Base-by-base conservation (phyloP, 192 early-diverging fungal genomes). In the Coemansia brasiliensis region DNA sequence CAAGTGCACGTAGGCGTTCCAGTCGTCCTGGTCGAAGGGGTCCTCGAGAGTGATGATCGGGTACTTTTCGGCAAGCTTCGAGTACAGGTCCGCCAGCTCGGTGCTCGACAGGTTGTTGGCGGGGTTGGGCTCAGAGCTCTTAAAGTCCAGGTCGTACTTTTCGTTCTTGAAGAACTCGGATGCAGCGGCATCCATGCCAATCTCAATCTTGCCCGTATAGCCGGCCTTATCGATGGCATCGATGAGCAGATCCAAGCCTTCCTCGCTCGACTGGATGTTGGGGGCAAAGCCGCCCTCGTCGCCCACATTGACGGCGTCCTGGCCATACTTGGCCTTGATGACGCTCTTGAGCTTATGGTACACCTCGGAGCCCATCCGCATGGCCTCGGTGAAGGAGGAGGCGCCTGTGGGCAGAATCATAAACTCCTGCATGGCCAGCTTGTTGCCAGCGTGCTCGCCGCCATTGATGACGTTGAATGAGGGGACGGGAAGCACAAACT, bases 371-470 rank as follows among this genome's bases (percentile, higher is more conserved):
- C 96, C 96, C 41, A 97, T 97, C 84, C 89, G 86, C 93, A 98
- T 94, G 63, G 96, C 96, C 80, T 98, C 94, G 32, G 88, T 74
- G 83, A 97, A 98, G 26, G 89, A 88, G 39, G 79, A 51, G 26
- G 96, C 96, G 61, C 96, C 96, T 42, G 92, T 94, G 55, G 96
- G 96, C 73, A 96, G 79, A 63, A 98, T 98, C 96, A 98, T 98
- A 84, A 98, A 98, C 82, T 98, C 96, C 80, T 98, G 96, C 94
- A 98, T 96, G 62, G 96, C 96, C 57, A 98, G 88, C 84, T 95
- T 97, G 91, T 98, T 98, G 63, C 96, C 96, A 40, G 96, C 96
- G 82, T 98, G 96, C 53, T 91, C 92, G 55, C 96, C 96, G 69
- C 96, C 96, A 85, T 98, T 98, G 83, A 98, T 95, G 65, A 98